phyloP scores from a whole-genome alignment of 352 stramenopile species.

The Phytophthora niederhauseri region DNA sequence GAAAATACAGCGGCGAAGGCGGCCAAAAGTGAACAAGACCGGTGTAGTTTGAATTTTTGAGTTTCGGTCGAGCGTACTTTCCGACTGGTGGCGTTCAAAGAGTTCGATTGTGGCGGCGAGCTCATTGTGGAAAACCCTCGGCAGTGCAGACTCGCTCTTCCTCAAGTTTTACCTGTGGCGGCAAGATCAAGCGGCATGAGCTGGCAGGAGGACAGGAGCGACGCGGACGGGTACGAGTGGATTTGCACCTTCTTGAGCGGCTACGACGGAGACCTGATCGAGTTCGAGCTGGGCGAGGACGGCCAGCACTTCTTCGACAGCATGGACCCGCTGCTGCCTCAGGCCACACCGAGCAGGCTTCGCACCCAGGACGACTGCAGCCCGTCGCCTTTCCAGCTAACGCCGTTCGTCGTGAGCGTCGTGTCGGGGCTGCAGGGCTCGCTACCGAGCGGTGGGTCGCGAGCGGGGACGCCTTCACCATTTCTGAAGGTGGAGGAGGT shows the following conservation, averaged over 20 bases:
- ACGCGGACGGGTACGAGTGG: slow-evolving; percentile 31
- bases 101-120: background rate
- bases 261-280: slow-evolving; percentile 36
- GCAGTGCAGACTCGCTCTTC: no score
- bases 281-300: slow-evolving; percentile 42
- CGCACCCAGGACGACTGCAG: slow-evolving; percentile 6
- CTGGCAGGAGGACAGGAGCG: slow-evolving; percentile 5
- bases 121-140: background rate
- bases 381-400: slow-evolving; percentile 8
- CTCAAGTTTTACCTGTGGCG: background rate
- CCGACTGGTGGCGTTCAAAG: background rate
- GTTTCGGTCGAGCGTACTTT: background rate
- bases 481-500: slow-evolving; percentile 16
- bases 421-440: slow-evolving; percentile 11
- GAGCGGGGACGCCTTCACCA: slow-evolving; percentile 4
- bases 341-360: background rate
- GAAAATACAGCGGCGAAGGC: background rate
- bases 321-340: slow-evolving; percentile 19
- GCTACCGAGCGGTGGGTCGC: background rate
- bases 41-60: background rate
- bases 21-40: background rate
- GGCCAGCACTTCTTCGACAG: slow-evolving; percentile 40
- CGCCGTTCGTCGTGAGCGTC: slow-evolving; percentile 18
- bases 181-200: background rate
- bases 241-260: slow-evolving; percentile 32